phyloP scores from a whole-genome alignment of 805 yeast species.

The Sugiyamaella boreocaroliniensis region DNA sequence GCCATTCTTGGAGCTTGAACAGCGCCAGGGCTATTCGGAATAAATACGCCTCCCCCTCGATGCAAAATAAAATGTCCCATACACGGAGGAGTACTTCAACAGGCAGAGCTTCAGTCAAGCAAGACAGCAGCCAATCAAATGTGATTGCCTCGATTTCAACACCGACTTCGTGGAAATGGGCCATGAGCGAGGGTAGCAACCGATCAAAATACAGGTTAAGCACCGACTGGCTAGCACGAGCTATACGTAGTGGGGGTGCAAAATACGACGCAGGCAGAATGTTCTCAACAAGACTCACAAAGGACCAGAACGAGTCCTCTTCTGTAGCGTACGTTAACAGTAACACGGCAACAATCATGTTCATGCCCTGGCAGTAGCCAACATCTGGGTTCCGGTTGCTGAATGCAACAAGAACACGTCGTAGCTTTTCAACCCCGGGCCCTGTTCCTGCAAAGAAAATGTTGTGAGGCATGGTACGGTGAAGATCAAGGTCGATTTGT shows the following conservation, averaged over 20 bases:
- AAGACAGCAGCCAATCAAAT: constrained; percentile 51
- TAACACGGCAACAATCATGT: constrained; percentile 48
- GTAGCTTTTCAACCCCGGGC: constrained; percentile 44
- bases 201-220: constrained; percentile 34
- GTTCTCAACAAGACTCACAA: constrained; percentile 43
- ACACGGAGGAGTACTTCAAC: constrained; percentile 46
- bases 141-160: constrained; percentile 46
- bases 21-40: constrained; percentile 31
- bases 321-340: constrained; percentile 39
- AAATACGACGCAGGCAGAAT: constrained; percentile 42
- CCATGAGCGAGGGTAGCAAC: constrained; percentile 36
- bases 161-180: constrained; percentile 31
- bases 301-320: constrained; percentile 50
- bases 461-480: constrained; percentile 50
- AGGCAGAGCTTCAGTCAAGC: constrained; percentile 47
- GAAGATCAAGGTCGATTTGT: constrained; percentile 49
- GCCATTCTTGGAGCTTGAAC: constrained; percentile 24
- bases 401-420: constrained; percentile 45
- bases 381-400: constrained; percentile 40
- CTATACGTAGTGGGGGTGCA: constrained; percentile 30
- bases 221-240: constrained; percentile 38
- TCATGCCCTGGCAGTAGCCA: constrained; percentile 59
- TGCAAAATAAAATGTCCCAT: constrained; percentile 44
- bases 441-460: constrained; percentile 48
- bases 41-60: constrained; percentile 35